Base-by-base conservation (phyloP, 179 eudicot species). In the Nepenthes alata region DNA sequence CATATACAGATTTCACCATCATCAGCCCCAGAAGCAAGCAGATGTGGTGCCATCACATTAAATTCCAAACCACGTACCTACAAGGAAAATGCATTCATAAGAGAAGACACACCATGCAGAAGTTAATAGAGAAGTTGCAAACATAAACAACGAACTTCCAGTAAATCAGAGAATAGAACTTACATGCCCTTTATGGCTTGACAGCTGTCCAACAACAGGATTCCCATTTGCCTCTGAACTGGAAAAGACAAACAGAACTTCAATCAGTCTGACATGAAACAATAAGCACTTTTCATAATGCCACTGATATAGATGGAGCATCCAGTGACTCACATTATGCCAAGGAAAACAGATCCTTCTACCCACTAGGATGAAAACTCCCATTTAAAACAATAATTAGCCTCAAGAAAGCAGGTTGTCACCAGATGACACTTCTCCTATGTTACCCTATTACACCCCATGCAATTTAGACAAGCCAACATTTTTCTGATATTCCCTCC, bases 51-150 rank as follows among this genome's bases (percentile, higher is more conserved):
- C 38, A 81, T 63, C 12, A 87, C 65, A 75, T 82, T 93, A 59
- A 93, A 93, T 76, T 93, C 97, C 77, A 93, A 49, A 55, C 97
- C 98, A 53, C 97, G 95, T 56, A 93, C 98, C 98, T 93, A 69
- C 55, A 78, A 65, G 41, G 11, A 13, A 52, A 38, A 64, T 2
- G 55, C 47, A 47, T 6, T 35, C 6, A 16, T 11, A 14, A 55
- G 47, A 2, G 4, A 25, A 55, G 66, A 41, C 13, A 61, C 37
- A 64, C 39, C 63, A 53, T 34, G 37, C 45, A 62, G n/a, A 6
- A 38, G 34, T 9, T 15, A 25, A 34, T 10, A 48, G 57, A 57
- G 63, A 64, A 48, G 50, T 36, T 11, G 55, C 4, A 64, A 47
- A 62, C 57, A 37, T 11, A 62, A 49, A 61, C 8, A 59, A 2